Evolutionary conservation across 2,329 filamentous ascomycete genomes (phyloP), one percentile per base, ranked within the genome.

Genomic region (Pleomassaria siparia): DNA sequence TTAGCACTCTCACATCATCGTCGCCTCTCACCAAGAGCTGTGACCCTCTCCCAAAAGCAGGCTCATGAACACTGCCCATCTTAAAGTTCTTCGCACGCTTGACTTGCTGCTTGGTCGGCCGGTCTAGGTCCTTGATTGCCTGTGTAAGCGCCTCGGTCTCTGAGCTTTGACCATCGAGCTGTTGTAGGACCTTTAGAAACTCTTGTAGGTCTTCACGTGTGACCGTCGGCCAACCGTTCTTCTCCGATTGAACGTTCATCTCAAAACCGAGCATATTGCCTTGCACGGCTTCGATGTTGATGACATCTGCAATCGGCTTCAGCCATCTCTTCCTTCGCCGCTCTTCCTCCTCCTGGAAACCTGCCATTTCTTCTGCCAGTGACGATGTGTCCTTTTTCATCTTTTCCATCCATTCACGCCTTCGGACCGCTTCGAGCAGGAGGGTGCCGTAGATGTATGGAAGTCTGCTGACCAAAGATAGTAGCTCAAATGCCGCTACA

Each of bases 21-120:
- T 94, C 88, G n/a, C 89, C 91, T 30, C 89, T 85, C 12, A 95
- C 82, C 60, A 96, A 74, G 9, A 96, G 80, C 28, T 68, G 63
- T 1, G 90, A 92, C 55, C 89, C 95, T 62, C 87, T 84, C n/a
- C 90, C 90, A 51, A 96, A 80, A 2, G 83, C 84, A n/a, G 87
- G 86, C 66, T 97, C 94, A 61, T 96, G 91, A 29, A 97, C 82
- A 64, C 94, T 97, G 13, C 94, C 94, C 64, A 95, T 94, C 67
- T 96, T 96, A 76, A 99, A 97, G 4, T 90, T 91, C 68, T 92
- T 95, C 6, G 94, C 83, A 47, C 90, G 84, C 70, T 90, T 91
- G 51, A 86, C 83, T 65, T 95, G 91, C 67, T 94, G 89, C 59
- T 87, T 90, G 0, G 89, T 94, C 2, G 92, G 91, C 46, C 81